Conservation (phyloP, 768 basidiomycete species). For the Infundibulicybe gibba region DNA sequence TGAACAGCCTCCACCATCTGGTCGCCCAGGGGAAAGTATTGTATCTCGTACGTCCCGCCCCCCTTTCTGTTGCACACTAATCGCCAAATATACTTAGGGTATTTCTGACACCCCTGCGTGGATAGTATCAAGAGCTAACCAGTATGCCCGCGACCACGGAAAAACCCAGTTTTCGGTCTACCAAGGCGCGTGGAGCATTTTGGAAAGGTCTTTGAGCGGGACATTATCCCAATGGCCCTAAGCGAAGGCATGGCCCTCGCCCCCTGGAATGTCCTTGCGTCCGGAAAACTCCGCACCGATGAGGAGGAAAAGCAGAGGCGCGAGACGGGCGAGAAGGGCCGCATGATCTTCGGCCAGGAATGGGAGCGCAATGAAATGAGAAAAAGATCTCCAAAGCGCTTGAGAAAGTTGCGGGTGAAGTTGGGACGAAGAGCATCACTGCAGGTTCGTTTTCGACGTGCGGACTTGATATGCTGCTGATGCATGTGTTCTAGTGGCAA, state of each 20-base stretch:
- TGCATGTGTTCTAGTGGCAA: slow-evolving; percentile 29
- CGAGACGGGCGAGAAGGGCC: slow-evolving; percentile 35
- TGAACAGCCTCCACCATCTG: slow-evolving; percentile 49
- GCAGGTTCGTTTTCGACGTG: slow-evolving; percentile 28
- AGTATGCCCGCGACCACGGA: slow-evolving; percentile 44
- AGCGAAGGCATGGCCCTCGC: slow-evolving; percentile 37
- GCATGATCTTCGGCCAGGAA: slow-evolving; percentile 17
- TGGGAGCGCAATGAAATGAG: slow-evolving; percentile 50
- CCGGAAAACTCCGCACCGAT: slow-evolving; percentile 50
- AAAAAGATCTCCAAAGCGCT: slow-evolving; percentile 36
- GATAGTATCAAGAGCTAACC: slow-evolving; percentile 45
- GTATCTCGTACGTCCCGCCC: slow-evolving; percentile 25
- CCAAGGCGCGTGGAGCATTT: slow-evolving; percentile 43
- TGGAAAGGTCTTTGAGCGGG: slow-evolving; percentile 49
- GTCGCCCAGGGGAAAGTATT: slow-evolving; percentile 48
- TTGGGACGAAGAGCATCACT: slow-evolving; percentile 44
- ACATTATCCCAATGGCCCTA: slow-evolving; percentile 46
- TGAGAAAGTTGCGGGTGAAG: slow-evolving; percentile 46
- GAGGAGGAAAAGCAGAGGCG: slow-evolving; percentile 32
- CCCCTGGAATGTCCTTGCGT: slow-evolving; percentile 29
- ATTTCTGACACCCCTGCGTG: slow-evolving; percentile 43
- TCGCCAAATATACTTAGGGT: slow-evolving; percentile 20
- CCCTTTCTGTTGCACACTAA: not conserved
- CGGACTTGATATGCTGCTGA: not conserved
- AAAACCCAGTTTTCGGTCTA: slow-evolving; percentile 52